A percentile compares a stretch with the other conserved stretches of the same genome.
These are phyloP conservation scores for Steccherinum ochraceum DNA, from an alignment of 768 basidiomycete genomes.

Conservation along the genomic window DNA sequence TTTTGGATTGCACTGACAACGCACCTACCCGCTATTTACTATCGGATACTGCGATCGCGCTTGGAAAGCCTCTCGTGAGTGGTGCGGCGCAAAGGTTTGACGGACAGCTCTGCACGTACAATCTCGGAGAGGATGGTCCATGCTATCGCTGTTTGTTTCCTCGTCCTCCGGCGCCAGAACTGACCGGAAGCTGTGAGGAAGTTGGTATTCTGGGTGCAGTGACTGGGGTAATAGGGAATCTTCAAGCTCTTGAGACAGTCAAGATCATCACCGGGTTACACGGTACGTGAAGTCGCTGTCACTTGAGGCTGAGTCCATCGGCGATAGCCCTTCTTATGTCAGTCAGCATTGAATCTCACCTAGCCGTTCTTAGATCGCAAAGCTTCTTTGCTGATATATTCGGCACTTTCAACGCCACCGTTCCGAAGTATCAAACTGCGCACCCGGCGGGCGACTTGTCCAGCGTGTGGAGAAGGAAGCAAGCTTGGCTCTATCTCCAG, in stretches of 20 bases:
- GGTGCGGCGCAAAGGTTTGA: constrained; percentile 88
- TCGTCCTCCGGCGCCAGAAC: constrained; percentile 57
- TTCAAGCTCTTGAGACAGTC: constrained; percentile 87
- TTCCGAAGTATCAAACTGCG: constrained; percentile 86
- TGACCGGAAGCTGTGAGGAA: constrained; percentile 78
- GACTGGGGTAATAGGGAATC: constrained; percentile 81
- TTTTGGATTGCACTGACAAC: constrained; percentile 95
- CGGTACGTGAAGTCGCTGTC: constrained; percentile 34
- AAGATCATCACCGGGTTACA: constrained; percentile 67
- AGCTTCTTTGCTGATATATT: constrained; percentile 67
- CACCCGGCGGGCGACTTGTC: constrained; percentile 59
- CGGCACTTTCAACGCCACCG: constrained; percentile 59
- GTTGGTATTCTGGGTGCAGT: constrained; percentile 84
- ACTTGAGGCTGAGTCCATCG: background rate
- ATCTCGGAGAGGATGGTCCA: constrained; percentile 62
- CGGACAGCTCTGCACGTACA: constrained; percentile 76
- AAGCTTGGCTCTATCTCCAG: constrained; percentile 41
- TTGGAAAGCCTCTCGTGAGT: constrained; percentile 80
- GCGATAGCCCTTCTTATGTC: too few relatives aligned
- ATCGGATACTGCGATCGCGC: constrained; percentile 73
- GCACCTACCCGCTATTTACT: constrained; percentile 88
- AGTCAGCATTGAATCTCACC: background rate
- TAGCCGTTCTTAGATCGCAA: constrained; percentile 37
- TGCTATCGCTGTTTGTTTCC: constrained; percentile 97
- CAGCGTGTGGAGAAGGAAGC: constrained; percentile 63